Evolutionary conservation across 1,284 basidiomycete genomes (phyloP), one percentile per base, ranked within the genome.

Genomic region (Marasmius tenuissimus): DNA sequence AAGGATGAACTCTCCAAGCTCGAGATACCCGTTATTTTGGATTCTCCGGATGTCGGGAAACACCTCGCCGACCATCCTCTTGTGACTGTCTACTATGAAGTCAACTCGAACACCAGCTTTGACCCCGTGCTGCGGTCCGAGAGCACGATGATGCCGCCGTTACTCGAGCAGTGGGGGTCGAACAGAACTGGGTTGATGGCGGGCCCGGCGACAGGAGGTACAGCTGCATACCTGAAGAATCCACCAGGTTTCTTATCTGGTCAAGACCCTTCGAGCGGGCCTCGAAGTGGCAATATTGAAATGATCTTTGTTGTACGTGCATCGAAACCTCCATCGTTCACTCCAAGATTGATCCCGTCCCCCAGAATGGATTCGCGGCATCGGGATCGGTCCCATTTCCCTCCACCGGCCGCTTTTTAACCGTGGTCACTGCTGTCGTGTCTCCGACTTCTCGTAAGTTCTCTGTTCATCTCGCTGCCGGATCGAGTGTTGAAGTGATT

Each of bases 51-150:
- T 45, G 57, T 76, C 39, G 77, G 78, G 22, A 69, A 75, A 67
- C 76, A 79, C 65, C 64, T 80, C 35, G 58, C 65, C 35, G 75
- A 74, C 55, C 75, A 76, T 39, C 67, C 71, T 5, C 59, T 71
- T 16, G 53, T 75, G 11, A 40, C 61, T 14, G 67, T 62, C 53
- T 51, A 57, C 33, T 75, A 60, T 58, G 27, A 40, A 11, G 67
- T 72, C 35, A 72, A 71, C 57, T 52, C 65, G 4, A 69, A 64
- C 0, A 55, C 67, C 27, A 71, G 69, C 1, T 63, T 65, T 22
- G 75, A 76, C 47, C 47, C 52, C 27, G 34, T 70, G 18, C 22
- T 55, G 7, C 64, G 70, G 4, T 27, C 27, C 18, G 68, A 72
- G 49, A 56, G 50, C 2, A 68, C 68, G 0, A 53, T 68, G 14